Percentiles rank a stretch among this genome's conserved stretches.
phyloP scores from a whole-genome alignment of 768 basidiomycete genomes.

The Russula compacta region DNA sequence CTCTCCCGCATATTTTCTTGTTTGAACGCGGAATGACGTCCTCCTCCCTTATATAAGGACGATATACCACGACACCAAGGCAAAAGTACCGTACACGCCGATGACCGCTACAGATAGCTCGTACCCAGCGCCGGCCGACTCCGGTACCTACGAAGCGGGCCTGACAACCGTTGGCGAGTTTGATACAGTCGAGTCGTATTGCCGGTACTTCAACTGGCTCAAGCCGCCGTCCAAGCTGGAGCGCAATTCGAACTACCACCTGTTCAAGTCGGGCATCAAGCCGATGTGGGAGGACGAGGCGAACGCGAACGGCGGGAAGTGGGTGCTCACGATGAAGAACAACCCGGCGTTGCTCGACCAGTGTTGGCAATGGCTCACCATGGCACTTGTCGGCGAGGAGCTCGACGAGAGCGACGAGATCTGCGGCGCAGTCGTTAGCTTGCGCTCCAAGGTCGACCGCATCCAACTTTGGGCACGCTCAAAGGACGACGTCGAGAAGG shows the following conservation, averaged over 20 bases:
- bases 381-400: slow-evolving; percentile 81
- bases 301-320: slow-evolving; percentile 88
- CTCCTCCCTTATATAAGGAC: slow-evolving; percentile 44
- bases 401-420: slow-evolving; percentile 66
- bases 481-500: slow-evolving; percentile 76
- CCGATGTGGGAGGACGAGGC: slow-evolving; percentile 97
- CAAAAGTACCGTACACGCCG: slow-evolving; percentile 54
- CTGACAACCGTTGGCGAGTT: slow-evolving; percentile 84
- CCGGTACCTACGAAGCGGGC: slow-evolving; percentile 75
- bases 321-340: slow-evolving; percentile 90
- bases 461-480: slow-evolving; percentile 87
- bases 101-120: slow-evolving; percentile 26
- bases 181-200: slow-evolving; percentile 82
- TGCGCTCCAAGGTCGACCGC: slow-evolving; percentile 78
- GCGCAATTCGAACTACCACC: slow-evolving; percentile 87
- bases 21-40: not conserved
- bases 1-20: not conserved
- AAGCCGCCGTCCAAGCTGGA: slow-evolving; percentile 85
- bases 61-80: slow-evolving; percentile 82
- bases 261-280: slow-evolving; percentile 91
- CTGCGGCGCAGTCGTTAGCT: slow-evolving; percentile 79
- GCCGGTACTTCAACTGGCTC: slow-evolving; percentile 90
- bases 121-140: slow-evolving; percentile 42
- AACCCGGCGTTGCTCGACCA: slow-evolving; percentile 71
- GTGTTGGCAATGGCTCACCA: slow-evolving; percentile 84